Conservation (phyloP, 1,284 basidiomycete genomes). For the Ceratobasidium sp. region DNA sequence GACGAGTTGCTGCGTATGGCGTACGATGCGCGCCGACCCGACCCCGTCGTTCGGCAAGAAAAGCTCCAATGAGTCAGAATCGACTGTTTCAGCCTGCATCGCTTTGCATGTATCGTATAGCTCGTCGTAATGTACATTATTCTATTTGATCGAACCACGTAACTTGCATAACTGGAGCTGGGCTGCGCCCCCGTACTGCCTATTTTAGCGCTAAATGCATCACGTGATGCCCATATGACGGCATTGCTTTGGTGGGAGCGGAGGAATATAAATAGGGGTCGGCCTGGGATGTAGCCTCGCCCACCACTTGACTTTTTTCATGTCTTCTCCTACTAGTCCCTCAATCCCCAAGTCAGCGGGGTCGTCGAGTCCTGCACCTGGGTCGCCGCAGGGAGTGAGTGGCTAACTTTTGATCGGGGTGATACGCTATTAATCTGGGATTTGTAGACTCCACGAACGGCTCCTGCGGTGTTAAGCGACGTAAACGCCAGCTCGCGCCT, state of each 20-base stretch:
- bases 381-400: conserved; percentile 11
- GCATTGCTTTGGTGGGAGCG: conserved; percentile 5
- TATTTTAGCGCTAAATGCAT: conserved; percentile 3
- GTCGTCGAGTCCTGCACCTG: neutral
- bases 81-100: neutral
- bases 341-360: neutral
- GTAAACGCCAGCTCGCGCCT: neutral
- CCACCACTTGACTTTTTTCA: conserved; percentile 10
- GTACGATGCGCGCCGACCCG: conserved; percentile 21
- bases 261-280: conserved; percentile 32
- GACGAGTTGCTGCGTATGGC: conserved; percentile 44
- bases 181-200: conserved; percentile 4
- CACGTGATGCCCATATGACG: conserved; percentile 22
- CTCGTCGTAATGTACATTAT: neutral
- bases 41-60: neutral
- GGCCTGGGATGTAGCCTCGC: neutral
- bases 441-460: conserved; percentile 25
- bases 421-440: neutral
- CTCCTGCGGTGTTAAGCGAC: conserved; percentile 22
- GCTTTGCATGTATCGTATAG: neutral
- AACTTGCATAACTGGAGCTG: neutral
- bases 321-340: conserved; percentile 5
- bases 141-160: conserved; percentile 15
- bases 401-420: neutral
- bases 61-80: conserved; percentile 4